These are phyloP conservation scores for Fraxinus paxiana DNA, from an alignment of 305 asterid species.

Conservation along the genomic window DNA sequence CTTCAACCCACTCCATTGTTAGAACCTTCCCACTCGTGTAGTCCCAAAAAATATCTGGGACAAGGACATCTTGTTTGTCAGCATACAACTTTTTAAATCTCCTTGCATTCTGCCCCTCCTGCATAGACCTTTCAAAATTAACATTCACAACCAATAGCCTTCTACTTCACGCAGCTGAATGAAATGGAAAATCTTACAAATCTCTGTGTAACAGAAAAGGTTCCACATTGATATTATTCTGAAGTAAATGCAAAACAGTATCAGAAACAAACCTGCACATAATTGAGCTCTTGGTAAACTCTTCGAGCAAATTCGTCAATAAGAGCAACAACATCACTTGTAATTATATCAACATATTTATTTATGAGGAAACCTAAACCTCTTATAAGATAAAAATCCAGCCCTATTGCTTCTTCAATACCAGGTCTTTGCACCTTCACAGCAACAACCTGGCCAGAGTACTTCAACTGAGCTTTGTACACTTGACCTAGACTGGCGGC, in stretches of 20 bases:
- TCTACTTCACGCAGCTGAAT: slow-evolving; percentile 16
- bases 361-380: slow-evolving; percentile 80
- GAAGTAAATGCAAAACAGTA: slow-evolving; percentile 1
- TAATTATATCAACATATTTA: slow-evolving; percentile 66
- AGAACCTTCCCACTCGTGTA: slow-evolving; percentile 92
- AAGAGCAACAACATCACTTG: slow-evolving; percentile 90
- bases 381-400: slow-evolving; percentile 83
- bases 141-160: slow-evolving; percentile 46
- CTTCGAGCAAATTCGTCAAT: slow-evolving; percentile 93
- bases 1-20: slow-evolving; percentile 99
- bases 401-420: slow-evolving; percentile 86
- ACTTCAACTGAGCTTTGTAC: slow-evolving; percentile 82
- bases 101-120: slow-evolving; percentile 98
- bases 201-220: not conserved
- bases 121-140: slow-evolving; percentile 67
- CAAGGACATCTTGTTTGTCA: slow-evolving; percentile 89
- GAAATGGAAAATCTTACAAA: slow-evolving; percentile 1
- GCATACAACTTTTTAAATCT: slow-evolving; percentile 95
- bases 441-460: slow-evolving; percentile 85
- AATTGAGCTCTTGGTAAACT: slow-evolving; percentile 97
- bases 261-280: slow-evolving; percentile 74
- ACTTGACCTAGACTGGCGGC: slow-evolving; percentile 99
- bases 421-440: slow-evolving; percentile 99
- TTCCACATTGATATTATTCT: not conserved
- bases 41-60: slow-evolving; percentile 96